These are phyloP conservation scores for Dendrostoma leiphaemia DNA, from an alignment of 2,329 filamentous ascomycete genomes.

Conservation along the genomic window DNA sequence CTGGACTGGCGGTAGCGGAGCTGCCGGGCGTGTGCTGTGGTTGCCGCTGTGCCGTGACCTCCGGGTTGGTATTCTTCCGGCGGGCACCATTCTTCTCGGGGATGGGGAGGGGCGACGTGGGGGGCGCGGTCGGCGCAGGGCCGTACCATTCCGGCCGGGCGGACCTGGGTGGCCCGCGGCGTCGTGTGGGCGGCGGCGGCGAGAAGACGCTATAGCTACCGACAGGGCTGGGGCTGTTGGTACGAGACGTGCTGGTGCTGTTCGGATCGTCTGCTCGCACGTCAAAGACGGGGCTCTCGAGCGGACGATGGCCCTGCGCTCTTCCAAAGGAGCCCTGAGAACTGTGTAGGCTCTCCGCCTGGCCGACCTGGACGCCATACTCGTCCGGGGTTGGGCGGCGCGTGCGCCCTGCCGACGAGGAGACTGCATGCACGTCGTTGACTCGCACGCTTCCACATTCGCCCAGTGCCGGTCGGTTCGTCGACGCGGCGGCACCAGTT, in stretches of 20 bases:
- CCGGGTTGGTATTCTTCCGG: conserved; percentile 1
- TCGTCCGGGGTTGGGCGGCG: conserved; percentile 5
- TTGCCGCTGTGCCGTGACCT: neutral
- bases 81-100: conserved; percentile 13
- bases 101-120: conserved; percentile 11
- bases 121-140: conserved; percentile 12
- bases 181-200: conserved; percentile 8
- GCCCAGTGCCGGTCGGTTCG: conserved; percentile 4
- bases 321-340: neutral
- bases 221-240: conserved; percentile 6
- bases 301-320: neutral
- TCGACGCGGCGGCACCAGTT: neutral
- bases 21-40: neutral
- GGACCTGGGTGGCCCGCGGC: neutral
- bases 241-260: conserved; percentile 6
- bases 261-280: neutral
- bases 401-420: neutral
- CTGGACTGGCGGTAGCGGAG: neutral
- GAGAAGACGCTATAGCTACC: conserved; percentile 17
- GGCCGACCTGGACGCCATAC: neutral
- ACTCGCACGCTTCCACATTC: conserved; percentile 3
- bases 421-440: neutral
- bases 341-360: neutral
- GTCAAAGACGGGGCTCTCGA: conserved; percentile 13
- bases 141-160: conserved; percentile 8